Conservation (phyloP, 169 alveolate species). For the Cryptosporidium meleagridis region DNA sequence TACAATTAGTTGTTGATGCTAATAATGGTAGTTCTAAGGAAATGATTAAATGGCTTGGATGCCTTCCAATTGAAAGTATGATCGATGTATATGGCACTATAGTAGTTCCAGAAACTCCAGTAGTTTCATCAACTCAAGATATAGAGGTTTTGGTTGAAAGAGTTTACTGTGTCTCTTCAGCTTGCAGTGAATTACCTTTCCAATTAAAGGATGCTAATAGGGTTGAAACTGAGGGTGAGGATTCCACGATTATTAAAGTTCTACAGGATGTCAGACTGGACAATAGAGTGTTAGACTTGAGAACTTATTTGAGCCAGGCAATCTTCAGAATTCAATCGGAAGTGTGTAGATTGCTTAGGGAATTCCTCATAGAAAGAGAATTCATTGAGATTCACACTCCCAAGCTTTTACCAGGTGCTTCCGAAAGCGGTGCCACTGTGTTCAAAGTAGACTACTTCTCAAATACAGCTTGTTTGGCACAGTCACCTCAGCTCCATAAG, state of each 20-base stretch:
- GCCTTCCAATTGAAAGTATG: conserved; percentile 91
- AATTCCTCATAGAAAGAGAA: conserved; percentile 86
- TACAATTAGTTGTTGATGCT: conserved; percentile 85
- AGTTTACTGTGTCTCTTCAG: conserved; percentile 87
- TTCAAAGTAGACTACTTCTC: conserved; percentile 95
- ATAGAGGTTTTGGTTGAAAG: conserved; percentile 90
- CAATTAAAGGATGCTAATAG: conserved; percentile 95
- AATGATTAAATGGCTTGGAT: conserved; percentile 89
- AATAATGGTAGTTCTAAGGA: conserved; percentile 82
- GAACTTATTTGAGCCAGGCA: conserved; percentile 94
- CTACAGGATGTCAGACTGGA: conserved; percentile 96
- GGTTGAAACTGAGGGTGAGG: conserved; percentile 82
- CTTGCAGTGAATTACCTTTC: conserved; percentile 93
- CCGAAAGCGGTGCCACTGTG: conserved; percentile 99
- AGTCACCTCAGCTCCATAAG: conserved; percentile 99
- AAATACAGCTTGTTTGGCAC: conserved; percentile 95
- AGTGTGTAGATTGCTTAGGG: conserved; percentile 93
- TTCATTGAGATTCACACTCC: conserved; percentile 99
- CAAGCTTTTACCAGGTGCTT: conserved; percentile 97
- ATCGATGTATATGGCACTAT: conserved; percentile 94
- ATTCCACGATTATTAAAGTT: conserved; percentile 89
- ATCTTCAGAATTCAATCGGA: conserved; percentile 94
- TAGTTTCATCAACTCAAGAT: conserved; percentile 89
- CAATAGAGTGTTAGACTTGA: conserved; percentile 95
- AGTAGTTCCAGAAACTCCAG: conserved; percentile 89